Evolutionary conservation across 2,329 filamentous ascomycete species (phyloP), one percentile per base, ranked within the genome.

Genomic region (Scortechinia acanthostroma): DNA sequence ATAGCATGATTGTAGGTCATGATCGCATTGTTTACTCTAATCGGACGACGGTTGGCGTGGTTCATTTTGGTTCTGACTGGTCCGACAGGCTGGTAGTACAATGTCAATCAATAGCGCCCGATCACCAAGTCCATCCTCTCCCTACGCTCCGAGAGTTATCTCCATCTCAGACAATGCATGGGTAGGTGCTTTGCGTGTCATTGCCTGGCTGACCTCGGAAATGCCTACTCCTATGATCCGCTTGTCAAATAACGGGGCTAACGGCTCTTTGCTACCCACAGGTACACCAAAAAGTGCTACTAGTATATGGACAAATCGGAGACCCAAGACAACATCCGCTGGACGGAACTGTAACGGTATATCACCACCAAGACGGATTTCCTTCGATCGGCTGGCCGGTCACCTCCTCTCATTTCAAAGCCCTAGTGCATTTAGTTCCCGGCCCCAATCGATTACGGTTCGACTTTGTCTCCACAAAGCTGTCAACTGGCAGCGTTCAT

Each of bases 221-320:
- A n/a, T n/a, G n/a, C n/a, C n/a, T n/a, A n/a, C n/a, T n/a, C n/a
- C n/a, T n/a, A n/a, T n/a, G n/a, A n/a, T n/a, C n/a, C n/a, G n/a
- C n/a, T n/a, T n/a, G n/a, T n/a, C n/a, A n/a, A n/a, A n/a, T n/a
- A n/a, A n/a, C n/a, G n/a, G n/a, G n/a, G n/a, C n/a, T n/a, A n/a
- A n/a, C n/a, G n/a, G n/a, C n/a, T n/a, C n/a, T n/a, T n/a, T n/a
- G n/a, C n/a, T 30, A 10, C 25, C 25, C n/a, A 30, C 25, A 95
- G 89, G 88, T 94, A 17, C 88, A 95, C 58, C 90, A 96, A 69
- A 96, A 95, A 60, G 77, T 94, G 5, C 72, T 96, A 17, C 75
- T 93, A 20, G 73, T 96, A 42, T 80, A 84, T 55, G 91, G 91
- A 43, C 82, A 86, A 43, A 84, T 95, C 52, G 89, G 86, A 47